phyloP scores from a whole-genome alignment of 1,139 yeast species.

The Pichia sp. region DNA sequence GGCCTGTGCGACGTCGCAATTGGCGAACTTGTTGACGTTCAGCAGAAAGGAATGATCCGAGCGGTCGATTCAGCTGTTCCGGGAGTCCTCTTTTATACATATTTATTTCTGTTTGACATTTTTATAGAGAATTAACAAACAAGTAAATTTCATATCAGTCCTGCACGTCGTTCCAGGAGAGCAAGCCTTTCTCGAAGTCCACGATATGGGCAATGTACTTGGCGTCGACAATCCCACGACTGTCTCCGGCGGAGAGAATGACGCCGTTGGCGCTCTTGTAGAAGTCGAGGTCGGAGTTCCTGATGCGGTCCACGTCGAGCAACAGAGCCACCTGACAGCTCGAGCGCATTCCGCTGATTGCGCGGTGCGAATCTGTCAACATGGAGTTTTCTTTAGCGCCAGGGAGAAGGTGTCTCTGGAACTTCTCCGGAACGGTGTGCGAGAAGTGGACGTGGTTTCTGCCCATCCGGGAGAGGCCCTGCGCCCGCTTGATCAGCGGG shows the following conservation, averaged over 20 bases:
- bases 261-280: constrained; percentile 71
- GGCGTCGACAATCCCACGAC: constrained; percentile 46
- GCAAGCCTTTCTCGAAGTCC: constrained; percentile 17
- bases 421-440: constrained; percentile 34
- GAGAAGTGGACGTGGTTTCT: constrained; percentile 86
- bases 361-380: no score
- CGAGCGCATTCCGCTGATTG: constrained; percentile 68
- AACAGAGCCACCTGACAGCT: constrained; percentile 58
- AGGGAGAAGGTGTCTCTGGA: constrained; percentile 7
- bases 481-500: constrained; percentile 43
- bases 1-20: constrained; percentile 64
- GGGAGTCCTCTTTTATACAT: neutral
- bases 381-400: no score
- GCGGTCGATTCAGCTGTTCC: no score
- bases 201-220: constrained; percentile 39
- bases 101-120: neutral
- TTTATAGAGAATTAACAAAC: neutral
- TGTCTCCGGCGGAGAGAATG: constrained; percentile 60
- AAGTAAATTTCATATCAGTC: no score
- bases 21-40: constrained; percentile 51
- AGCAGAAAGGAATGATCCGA: constrained; percentile 15
- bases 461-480: constrained; percentile 64
- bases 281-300: constrained; percentile 46
- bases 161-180: neutral
- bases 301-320: constrained; percentile 50